These are phyloP conservation scores for Penicillium subrubescens DNA, from an alignment of 495 filamentous ascomycete genomes.

Conservation along the genomic window DNA sequence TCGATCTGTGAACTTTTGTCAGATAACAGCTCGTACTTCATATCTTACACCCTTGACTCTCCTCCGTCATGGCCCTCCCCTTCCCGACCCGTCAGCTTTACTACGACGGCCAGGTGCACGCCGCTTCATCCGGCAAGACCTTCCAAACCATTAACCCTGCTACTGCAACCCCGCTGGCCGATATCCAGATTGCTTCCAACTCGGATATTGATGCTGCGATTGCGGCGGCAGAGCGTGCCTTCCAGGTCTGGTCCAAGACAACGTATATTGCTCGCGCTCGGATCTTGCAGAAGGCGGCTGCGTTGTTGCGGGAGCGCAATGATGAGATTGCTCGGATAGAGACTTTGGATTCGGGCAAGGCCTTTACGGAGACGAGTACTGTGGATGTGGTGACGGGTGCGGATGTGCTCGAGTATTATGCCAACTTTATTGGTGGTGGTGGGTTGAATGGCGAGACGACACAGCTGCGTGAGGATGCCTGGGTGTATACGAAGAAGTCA, in stretches of 20 bases:
- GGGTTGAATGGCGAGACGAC: constrained; percentile 70
- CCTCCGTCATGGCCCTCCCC: constrained; percentile 38
- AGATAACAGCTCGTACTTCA: not conserved
- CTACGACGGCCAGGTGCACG: constrained; percentile 64
- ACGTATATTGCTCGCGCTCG: constrained; percentile 65
- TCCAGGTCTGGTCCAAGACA: constrained; percentile 66
- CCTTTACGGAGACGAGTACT: constrained; percentile 72
- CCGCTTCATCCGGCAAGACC: constrained; percentile 58
- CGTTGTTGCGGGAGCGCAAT: constrained; percentile 65
- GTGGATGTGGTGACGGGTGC: constrained; percentile 76
- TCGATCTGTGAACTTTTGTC: not conserved
- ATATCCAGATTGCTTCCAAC: constrained; percentile 62
- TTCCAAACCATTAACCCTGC: constrained; percentile 72
- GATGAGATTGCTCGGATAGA: constrained; percentile 70
- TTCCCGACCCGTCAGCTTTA: constrained; percentile 61
- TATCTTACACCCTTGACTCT: not conserved
- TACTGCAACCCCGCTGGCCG: constrained; percentile 62
- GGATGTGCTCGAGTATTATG: constrained; percentile 78
- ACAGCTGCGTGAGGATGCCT: constrained; percentile 67
- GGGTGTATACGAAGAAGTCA: constrained; percentile 75
- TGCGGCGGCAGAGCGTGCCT: constrained; percentile 60
- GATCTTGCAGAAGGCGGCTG: constrained; percentile 69
- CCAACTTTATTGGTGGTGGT: constrained; percentile 68
- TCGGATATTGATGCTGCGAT: constrained; percentile 69
- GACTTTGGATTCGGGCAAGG: constrained; percentile 74